Evolutionary conservation across 495 filamentous ascomycete species (phyloP), one percentile per base, ranked within the genome.

Genomic region (Pseudoneurospora amorphoporcata): DNA sequence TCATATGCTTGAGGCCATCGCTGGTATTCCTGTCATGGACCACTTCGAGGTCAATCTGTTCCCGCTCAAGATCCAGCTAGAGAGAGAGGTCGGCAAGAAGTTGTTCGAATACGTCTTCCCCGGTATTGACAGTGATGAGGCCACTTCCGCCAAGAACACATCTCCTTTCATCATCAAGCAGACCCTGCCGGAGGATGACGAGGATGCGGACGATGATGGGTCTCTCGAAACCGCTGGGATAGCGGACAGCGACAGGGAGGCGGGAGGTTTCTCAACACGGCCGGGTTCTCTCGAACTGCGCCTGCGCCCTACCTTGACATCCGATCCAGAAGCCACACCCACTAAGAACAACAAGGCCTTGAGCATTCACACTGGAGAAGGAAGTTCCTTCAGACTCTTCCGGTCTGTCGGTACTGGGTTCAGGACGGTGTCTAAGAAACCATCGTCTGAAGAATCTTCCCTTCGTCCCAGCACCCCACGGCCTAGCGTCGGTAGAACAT

Each of bases 91-190:
- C 70, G 95, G 94, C 10, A 94, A 96, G 79, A 94, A 90, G 79
- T 86, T 99, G 23, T 98, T 98, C 77, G 95, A 98, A 81, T 99
- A 99, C 82, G 92, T 98, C 73, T 99, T 99, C 83, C 95, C 95
- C 0, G 92, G 91, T 40, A 81, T 84, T 19, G 83, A 85, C 12
- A 87, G 88, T 65, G 90, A 88, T 35, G 84, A 89, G 32, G 85
- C 69, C 9, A 39, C 76, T 32, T 72, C 68, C 29, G 79, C 79
- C 72, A 89, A 90, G 77, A 88, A 89, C 65, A 88, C 89, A 19
- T 94, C 91, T 38, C 92, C 95, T 6, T 92, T 95, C 79, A 88
- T 94, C 81, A 86, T 94, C 75, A 95, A 92, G 79, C 88, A 95
- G 68, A 90, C 91, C 76, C 83, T 90, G 71, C 86, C 90, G 0